Base-by-base conservation (phyloP, 441 rosid species). In the Biscutella laevigata region DNA sequence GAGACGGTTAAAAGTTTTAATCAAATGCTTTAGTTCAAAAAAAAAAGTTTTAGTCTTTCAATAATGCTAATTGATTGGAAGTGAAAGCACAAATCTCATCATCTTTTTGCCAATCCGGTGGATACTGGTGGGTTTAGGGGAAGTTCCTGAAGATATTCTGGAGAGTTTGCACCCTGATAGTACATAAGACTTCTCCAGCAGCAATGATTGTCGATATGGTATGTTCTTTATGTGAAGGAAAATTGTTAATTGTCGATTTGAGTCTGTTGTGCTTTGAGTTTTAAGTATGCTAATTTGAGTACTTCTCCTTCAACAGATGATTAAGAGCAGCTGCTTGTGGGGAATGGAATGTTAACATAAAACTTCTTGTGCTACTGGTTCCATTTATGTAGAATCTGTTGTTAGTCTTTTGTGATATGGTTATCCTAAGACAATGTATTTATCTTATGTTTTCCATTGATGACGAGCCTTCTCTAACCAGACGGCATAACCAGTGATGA, bases 71-170 rank as follows among this genome's bases (percentile, higher is more conserved):
- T 12, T 50, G 27, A 57, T 5, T 58, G 22, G 35, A 44, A 43
- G 29, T 51, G 5, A 29, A 51, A 29, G 6, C 24, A 58, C 33
- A 43, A 50, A 46, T 59, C 56, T 59, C 38, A 66, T 58, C 56
- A 44, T 44, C 61, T 66, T 45, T 65, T 60, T 61, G 34, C 55
- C 7, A 46, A 51, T 82, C 67, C 76, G 74, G 59, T 71, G 65
- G 69, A 77, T 75, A 67, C 59, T 81, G 77, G 64, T 83, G 78
- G 79, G 79, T n/a, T 42, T 70, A 84, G 88, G 75, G 81, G 91
- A 88, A 81, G 94, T 85, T 82, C 62, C 66, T 77, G 94, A 45
- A 73, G 94, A 81, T 69, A 76, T 64, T 65, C 84, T 69, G 87
- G 77, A 66, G 83, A 77, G 71, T 36, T 77, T 64, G 68, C 80